phyloP scores from a whole-genome alignment of 345 rosid species.

The Syzygium oleosum region DNA sequence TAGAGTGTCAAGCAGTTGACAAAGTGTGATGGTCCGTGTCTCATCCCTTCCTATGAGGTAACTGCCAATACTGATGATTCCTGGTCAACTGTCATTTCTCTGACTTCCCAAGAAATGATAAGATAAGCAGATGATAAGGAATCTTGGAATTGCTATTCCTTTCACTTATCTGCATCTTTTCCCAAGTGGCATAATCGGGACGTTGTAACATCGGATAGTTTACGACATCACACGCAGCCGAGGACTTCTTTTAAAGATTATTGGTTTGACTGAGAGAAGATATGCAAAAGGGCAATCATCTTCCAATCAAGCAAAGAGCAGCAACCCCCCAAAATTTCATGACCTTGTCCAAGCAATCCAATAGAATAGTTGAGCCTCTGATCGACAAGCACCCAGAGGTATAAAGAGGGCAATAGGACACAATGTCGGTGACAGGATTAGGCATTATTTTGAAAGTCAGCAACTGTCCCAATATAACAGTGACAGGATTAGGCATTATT shows the following conservation, averaged over 20 bases:
- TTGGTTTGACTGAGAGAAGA: neutral
- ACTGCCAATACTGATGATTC: neutral
- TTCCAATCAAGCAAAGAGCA: neutral
- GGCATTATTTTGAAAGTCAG: constrained; percentile 45
- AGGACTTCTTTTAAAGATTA: neutral
- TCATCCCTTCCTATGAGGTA: neutral
- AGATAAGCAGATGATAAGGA: neutral
- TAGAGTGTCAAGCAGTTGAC: neutral
- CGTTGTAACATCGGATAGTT: neutral
- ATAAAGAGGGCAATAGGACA: neutral
- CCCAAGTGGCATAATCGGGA: neutral
- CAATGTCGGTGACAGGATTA: neutral
- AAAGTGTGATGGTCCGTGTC: neutral
- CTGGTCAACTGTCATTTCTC: neutral
- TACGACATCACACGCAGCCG: neutral
- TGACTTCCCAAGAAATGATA: neutral
- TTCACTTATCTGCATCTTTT: neutral
- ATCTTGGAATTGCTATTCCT: neutral
- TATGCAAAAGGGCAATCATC: neutral
- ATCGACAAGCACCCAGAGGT: neutral
- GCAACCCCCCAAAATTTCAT: neutral
- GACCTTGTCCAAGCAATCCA: neutral
- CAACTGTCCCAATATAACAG: constrained; percentile 67
- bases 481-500: constrained; percentile 54
- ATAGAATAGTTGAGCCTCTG: neutral